Conservation (phyloP, 805 yeast genomes). For the Candida dendrica region DNA sequence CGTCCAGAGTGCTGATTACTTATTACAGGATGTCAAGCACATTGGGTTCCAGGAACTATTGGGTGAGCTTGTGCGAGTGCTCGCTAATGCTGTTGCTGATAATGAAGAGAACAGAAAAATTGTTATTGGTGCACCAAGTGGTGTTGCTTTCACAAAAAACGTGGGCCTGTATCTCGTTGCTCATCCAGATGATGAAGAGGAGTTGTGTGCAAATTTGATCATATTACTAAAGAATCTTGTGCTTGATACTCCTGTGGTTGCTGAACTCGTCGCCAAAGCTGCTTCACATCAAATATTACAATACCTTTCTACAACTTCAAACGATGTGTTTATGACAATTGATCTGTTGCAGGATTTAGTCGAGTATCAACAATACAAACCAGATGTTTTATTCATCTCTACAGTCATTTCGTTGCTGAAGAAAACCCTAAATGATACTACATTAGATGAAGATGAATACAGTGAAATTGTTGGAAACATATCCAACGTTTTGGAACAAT, state of each 20-base stretch:
- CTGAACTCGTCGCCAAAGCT: slow-evolving; percentile 3
- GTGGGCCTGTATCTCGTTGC: slow-evolving; percentile 8
- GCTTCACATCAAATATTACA: slow-evolving; percentile 9
- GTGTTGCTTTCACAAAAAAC: neutral
- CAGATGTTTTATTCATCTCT: slow-evolving; percentile 1
- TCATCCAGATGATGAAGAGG: slow-evolving; percentile 7
- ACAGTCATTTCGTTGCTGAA: neutral
- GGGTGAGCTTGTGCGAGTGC: slow-evolving; percentile 15
- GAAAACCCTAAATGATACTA: neutral
- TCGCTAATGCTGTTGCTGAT: slow-evolving; percentile 22
- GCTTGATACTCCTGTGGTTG: neutral
- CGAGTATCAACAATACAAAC: slow-evolving; percentile 2
- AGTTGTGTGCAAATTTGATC: neutral
- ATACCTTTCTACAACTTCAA: slow-evolving; percentile 3
- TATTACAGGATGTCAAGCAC: slow-evolving; percentile 1
- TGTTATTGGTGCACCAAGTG: slow-evolving; percentile 6
- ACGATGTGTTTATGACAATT: slow-evolving; percentile 9
- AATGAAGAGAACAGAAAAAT: slow-evolving; percentile 12
- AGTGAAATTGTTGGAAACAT: slow-evolving; percentile 11
- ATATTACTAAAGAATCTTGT: slow-evolving; percentile 1
- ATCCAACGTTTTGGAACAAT: slow-evolving; percentile 11
- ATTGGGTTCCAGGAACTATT: slow-evolving; percentile 5
- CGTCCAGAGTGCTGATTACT: slow-evolving; percentile 6
- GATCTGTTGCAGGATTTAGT: slow-evolving; percentile 13
- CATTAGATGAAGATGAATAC: slow-evolving; percentile 14